A percentile compares a stretch with the other conserved stretches of the same genome.
These are phyloP conservation scores for Pichia sp. DNA, from an alignment of 1,139 yeast genomes.

Conservation along the genomic window DNA sequence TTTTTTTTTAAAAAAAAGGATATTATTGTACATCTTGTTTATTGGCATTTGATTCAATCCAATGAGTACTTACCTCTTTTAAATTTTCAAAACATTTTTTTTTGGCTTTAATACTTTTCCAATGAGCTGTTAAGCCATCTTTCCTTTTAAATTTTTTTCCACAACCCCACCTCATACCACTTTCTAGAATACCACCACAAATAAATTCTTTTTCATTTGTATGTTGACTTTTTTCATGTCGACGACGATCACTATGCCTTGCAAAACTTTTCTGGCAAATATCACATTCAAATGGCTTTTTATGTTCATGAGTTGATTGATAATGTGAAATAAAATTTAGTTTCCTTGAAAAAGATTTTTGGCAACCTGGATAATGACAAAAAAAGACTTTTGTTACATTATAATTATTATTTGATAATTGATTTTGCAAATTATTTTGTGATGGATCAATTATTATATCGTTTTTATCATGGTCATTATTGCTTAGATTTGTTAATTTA, in stretches of 20 bases:
- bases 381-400: constrained; percentile 45
- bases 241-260: constrained; percentile 28
- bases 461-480: not conserved
- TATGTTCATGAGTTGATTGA: constrained; percentile 28
- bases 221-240: constrained; percentile 31
- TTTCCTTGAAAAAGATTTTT: constrained; percentile 27
- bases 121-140: constrained; percentile 31
- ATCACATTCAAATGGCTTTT: constrained; percentile 27
- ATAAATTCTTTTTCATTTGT: constrained; percentile 17
- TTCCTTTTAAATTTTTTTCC: constrained; percentile 29
- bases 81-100: constrained; percentile 25
- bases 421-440: not conserved
- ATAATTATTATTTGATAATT: not conserved
- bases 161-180: constrained; percentile 30
- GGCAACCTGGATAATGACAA: constrained; percentile 43
- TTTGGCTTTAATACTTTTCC: constrained; percentile 30
- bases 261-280: constrained; percentile 28
- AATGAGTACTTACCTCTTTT: constrained; percentile 2
- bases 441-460: not conserved
- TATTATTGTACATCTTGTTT: too few species aligned
- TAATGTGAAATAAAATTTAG: constrained; percentile 29
- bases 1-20: too few species aligned
- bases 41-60: constrained; percentile 1
- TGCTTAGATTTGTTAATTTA: not conserved
- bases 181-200: constrained; percentile 26